Evolutionary conservation across 1,284 basidiomycete species (phyloP).

Genomic region (Microbotryum lychnidis-dioicae): DNA sequence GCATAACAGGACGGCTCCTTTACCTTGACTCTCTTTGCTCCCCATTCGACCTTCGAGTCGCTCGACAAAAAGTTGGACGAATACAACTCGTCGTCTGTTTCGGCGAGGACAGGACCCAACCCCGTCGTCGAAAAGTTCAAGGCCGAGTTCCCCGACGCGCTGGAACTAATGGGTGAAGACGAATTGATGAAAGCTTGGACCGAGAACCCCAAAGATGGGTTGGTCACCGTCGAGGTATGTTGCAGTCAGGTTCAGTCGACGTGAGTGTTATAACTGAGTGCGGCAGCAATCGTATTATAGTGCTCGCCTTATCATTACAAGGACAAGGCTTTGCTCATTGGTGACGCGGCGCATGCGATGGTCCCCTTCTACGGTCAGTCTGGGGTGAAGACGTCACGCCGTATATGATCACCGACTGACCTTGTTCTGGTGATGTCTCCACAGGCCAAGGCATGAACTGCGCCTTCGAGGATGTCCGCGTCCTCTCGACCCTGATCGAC

Average conservation of each 20-base stretch:
- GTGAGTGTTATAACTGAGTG: not conserved
- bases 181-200: slow-evolving; percentile 65
- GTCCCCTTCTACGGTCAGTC: slow-evolving; percentile 69
- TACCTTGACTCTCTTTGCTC: slow-evolving; percentile 72
- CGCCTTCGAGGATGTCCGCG: slow-evolving; percentile 91
- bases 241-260: not conserved
- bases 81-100: slow-evolving; percentile 1
- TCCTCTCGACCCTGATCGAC: slow-evolving; percentile 68
- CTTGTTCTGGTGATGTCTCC: not conserved
- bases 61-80: slow-evolving; percentile 9
- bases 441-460: slow-evolving; percentile 86
- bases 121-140: slow-evolving; percentile 58
- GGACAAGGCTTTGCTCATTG: slow-evolving; percentile 78
- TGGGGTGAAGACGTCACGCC: no score
- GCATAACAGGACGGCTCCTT: slow-evolving; percentile 61
- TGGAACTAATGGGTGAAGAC: slow-evolving; percentile 71
- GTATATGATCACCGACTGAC: not conserved
- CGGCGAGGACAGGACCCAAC: not conserved
- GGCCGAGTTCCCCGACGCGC: slow-evolving; percentile 75
- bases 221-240: slow-evolving; percentile 82
- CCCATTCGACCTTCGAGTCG: slow-evolving; percentile 64
- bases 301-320: slow-evolving; percentile 81
- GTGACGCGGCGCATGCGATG: slow-evolving; percentile 95
- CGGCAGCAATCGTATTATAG: slow-evolving; percentile 40
- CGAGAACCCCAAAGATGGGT: slow-evolving; percentile 73